Evolutionary conservation across 2,329 filamentous ascomycete genomes (phyloP).

Genomic region (Ascochyta viciae-villosae): DNA sequence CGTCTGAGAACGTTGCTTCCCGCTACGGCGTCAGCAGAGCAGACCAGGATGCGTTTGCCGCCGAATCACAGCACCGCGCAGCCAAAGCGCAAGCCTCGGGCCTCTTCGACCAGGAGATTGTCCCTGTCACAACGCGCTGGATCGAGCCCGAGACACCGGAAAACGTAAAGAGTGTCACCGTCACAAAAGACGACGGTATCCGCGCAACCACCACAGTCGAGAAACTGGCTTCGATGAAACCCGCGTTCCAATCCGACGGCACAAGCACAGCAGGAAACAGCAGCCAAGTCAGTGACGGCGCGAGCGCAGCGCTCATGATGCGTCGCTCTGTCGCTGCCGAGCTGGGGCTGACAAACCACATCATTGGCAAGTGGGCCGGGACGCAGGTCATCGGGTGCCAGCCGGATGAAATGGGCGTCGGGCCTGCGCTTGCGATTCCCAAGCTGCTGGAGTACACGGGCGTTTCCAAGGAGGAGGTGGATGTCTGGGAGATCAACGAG

Average conservation of each 20-base stretch:
- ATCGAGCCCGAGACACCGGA: conserved; percentile 65
- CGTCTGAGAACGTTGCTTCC: conserved; percentile 84
- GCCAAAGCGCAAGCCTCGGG: conserved; percentile 72
- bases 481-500: conserved; percentile 95
- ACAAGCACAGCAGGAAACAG: conserved; percentile 85
- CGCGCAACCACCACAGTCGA: conserved; percentile 71
- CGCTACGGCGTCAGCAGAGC: conserved; percentile 75
- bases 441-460: conserved; percentile 75
- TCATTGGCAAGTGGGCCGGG: conserved; percentile 84
- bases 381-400: conserved; percentile 78
- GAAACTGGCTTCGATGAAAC: conserved; percentile 79
- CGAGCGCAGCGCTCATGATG: conserved; percentile 84
- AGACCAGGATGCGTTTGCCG: conserved; percentile 86
- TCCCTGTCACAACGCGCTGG: conserved; percentile 76
- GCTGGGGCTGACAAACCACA: conserved; percentile 71
- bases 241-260: conserved; percentile 79
- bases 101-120: conserved; percentile 78
- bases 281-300: conserved; percentile 86
- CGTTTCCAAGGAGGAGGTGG: conserved; percentile 72
- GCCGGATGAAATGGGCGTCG: conserved; percentile 94
- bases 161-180: conserved; percentile 65
- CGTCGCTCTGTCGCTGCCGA: conserved; percentile 77
- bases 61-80: conserved; percentile 75
- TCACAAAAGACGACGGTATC: conserved; percentile 84
- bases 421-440: conserved; percentile 85